Evolutionary conservation across 306 rosid species (phyloP).

Genomic region (Myrica gale): DNA sequence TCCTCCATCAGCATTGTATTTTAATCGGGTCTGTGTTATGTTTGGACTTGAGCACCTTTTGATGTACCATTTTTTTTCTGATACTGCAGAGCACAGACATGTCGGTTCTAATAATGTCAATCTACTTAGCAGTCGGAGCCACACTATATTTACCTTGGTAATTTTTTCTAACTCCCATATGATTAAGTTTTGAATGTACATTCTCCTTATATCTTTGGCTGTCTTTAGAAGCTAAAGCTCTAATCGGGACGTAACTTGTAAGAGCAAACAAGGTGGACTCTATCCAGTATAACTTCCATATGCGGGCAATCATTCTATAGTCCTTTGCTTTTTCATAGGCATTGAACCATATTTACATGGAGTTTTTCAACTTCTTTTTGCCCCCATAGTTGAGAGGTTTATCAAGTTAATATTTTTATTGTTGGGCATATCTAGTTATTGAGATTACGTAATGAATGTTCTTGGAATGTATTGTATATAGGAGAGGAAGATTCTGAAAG

Average conservation of each 20-base stretch:
- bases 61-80: slow-evolving; percentile 24
- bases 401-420: neutral
- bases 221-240: slow-evolving; percentile 6
- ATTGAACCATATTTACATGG: neutral
- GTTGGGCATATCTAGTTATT: neutral
- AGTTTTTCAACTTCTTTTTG: neutral
- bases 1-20: neutral
- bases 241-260: neutral
- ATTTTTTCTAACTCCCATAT: slow-evolving; percentile 24
- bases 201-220: neutral
- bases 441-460: neutral
- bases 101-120: slow-evolving; percentile 89
- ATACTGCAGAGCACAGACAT: slow-evolving; percentile 76
- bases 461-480: neutral
- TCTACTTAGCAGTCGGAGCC: neutral
- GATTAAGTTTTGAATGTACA: slow-evolving; percentile 20
- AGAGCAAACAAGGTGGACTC: neutral
- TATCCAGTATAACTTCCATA: too few relatives aligned
- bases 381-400: neutral
- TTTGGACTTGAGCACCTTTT: slow-evolving; percentile 27
- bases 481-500: neutral
- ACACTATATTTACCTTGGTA: slow-evolving; percentile 55
- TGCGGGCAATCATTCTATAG: too few relatives aligned
- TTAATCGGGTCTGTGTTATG: slow-evolving; percentile 18
- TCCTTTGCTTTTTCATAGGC: neutral